Conservation (phyloP, 2,329 filamentous ascomycete species). For the Sporothrix humicola region DNA sequence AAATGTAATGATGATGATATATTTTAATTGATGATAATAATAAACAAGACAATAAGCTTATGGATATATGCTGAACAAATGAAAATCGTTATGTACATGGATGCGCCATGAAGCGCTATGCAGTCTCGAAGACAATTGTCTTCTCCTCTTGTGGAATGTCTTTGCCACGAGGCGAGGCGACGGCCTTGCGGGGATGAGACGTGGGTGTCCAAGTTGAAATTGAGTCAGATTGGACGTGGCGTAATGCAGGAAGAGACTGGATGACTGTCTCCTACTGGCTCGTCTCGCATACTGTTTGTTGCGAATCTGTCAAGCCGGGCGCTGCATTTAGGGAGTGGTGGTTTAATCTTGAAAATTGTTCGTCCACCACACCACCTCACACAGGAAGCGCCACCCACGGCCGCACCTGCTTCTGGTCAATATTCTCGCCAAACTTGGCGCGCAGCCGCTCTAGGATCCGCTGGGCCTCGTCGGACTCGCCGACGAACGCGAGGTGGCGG, state of each 20-base stretch:
- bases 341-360: not conserved
- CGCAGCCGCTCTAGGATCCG: slow-evolving; percentile 43
- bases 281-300: not conserved
- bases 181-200: not conserved
- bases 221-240: not conserved
- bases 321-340: not conserved
- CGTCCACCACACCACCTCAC: not conserved
- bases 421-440: slow-evolving; percentile 36
- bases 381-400: not conserved
- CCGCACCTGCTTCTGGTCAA: slow-evolving; percentile 5
- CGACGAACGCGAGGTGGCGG: slow-evolving; percentile 51
- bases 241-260: not conserved
- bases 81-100: slow-evolving; percentile 11
- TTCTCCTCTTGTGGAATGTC: not conserved
- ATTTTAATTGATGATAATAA: not conserved
- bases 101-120: not conserved
- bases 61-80: slow-evolving; percentile 12
- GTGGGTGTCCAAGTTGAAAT: not conserved
- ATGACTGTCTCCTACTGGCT: not conserved
- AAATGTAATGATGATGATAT: not conserved
- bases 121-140: not conserved
- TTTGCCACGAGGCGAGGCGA: not conserved
- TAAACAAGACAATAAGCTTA: not conserved
- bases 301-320: not conserved
- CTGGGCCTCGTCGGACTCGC: slow-evolving; percentile 51